A percentile compares a stretch with the other conserved stretches of the same genome.
These are phyloP conservation scores for Euphrasia confusa DNA, from an alignment of 257 asterid species.

Conservation along the genomic window DNA sequence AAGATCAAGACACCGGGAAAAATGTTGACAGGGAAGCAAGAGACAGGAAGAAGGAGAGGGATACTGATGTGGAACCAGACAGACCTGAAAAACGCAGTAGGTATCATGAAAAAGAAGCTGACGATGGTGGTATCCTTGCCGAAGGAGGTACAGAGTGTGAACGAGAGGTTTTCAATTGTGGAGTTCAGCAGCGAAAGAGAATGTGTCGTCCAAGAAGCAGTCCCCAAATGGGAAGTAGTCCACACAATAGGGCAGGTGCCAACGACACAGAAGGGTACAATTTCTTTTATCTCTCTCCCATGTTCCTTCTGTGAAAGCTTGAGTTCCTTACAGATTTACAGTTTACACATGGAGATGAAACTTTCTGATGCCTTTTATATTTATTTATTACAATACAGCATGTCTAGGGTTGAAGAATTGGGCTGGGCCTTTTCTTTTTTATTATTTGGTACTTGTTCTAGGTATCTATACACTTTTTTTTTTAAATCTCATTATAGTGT, in stretches of 20 bases:
- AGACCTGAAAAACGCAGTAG: constrained; percentile 64
- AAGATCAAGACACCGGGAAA: constrained; percentile 66
- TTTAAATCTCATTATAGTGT: too few relatives aligned
- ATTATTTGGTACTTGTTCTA: too few relatives aligned
- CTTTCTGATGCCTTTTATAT: constrained; percentile 15
- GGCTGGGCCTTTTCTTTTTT: too few relatives aligned
- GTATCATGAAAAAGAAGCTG: constrained; percentile 70
- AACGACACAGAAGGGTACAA: constrained; percentile 83
- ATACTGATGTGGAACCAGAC: constrained; percentile 35
- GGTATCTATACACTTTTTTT: too few relatives aligned
- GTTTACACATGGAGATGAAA: constrained; percentile 9
- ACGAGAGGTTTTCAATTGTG: constrained; percentile 55
- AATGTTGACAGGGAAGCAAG: constrained; percentile 61
- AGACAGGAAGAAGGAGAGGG: constrained; percentile 61
- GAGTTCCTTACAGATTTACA: constrained; percentile 20
- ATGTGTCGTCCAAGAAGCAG: constrained; percentile 59
- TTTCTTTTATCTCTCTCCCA: constrained; percentile 7
- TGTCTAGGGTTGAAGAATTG: not conserved
- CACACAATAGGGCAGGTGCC: constrained; percentile 53
- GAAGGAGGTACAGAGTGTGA: constrained; percentile 71
- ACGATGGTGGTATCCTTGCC: constrained; percentile 59
- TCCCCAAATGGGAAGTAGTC: constrained; percentile 76
- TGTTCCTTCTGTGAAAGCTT: constrained; percentile 1
- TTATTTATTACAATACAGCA: constrained; percentile 7
- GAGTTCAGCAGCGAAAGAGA: constrained; percentile 87